phyloP scores from a whole-genome alignment of 495 filamentous ascomycete species.

The Tuber melanosporum region DNA sequence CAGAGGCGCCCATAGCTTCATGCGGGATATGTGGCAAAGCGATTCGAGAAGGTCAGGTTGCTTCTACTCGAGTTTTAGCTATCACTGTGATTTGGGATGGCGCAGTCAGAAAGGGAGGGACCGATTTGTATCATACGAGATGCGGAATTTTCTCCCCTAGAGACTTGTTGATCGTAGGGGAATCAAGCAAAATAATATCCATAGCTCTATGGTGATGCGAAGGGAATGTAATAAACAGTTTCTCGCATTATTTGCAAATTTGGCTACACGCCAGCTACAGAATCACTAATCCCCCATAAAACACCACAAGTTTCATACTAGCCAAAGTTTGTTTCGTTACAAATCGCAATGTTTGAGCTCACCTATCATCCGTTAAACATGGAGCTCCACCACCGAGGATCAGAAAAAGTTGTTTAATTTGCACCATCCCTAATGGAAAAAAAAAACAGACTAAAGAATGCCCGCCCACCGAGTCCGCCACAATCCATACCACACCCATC shows the following conservation, averaged over 20 bases:
- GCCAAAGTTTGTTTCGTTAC: constrained; percentile 33
- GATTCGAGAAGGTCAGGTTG: background rate
- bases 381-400: constrained; percentile 25
- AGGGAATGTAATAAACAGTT: background rate
- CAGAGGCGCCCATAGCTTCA: background rate
- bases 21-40: background rate
- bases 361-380: constrained; percentile 21
- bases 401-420: constrained; percentile 37
- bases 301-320: constrained; percentile 22
- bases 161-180: background rate
- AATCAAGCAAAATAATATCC: background rate
- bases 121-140: background rate
- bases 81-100: background rate
- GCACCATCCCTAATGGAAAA: constrained; percentile 14
- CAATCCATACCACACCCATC: constrained; percentile 7
- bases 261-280: constrained; percentile 37
- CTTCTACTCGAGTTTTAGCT: background rate
- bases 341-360: constrained; percentile 27
- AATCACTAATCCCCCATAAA: constrained; percentile 20
- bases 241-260: constrained; percentile 18
- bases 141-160: background rate
- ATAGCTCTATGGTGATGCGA: background rate
- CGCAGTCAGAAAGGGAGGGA: background rate
- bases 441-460: constrained; percentile 4
- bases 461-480: constrained; percentile 10